Evolutionary conservation across 257 asterid genomes (phyloP), one percentile per base, ranked within the genome.

Genomic region (Apocynum venetum): DNA sequence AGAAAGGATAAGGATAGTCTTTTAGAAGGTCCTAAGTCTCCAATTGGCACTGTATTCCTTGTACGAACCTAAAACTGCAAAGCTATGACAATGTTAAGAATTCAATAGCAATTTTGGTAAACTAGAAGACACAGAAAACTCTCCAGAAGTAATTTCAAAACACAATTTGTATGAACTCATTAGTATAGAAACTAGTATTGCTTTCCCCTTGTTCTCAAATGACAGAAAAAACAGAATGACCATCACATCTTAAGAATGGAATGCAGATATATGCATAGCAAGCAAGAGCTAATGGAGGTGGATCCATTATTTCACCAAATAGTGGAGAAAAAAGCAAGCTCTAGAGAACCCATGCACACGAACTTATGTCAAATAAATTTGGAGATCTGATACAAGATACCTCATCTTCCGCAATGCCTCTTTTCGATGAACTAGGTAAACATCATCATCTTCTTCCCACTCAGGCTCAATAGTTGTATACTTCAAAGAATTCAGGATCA

Each of bases 381-480:
- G 73, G 76, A 71, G n/a, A 31, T 19, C 41, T 41, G 57, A 67
- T 52, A 13, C 70, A 56, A 69, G 71, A 40, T 77, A 94, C 98
- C 98, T 90, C 84, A 75, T 89, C 92, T 76, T 87, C 83, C 72
- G 86, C 79, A 89, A 80, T 41, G 98, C 98, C 75, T 91, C 97
- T 86, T 88, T 93, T 14, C 99, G 89, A 74, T 90, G 89, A 68
- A 86, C 65, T 13, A 83, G 80, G 77, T 95, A 95, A 72, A 87
- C 78, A 86, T 93, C 99, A 76, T 35, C 17, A 81, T 93, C 98
- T 80, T 95, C 97, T 83, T 84, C 96, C 97, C 89, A 87, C 76
- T 89, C 97, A n/a, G 95, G 88, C 80, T 90, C 92, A 82, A 88
- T 43, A 20, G 89, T 91, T 65, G 84, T 52, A 78, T 81, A 81